Conservation (phyloP, 2,329 filamentous ascomycete species). For the Aspergillus udagawae region DNA sequence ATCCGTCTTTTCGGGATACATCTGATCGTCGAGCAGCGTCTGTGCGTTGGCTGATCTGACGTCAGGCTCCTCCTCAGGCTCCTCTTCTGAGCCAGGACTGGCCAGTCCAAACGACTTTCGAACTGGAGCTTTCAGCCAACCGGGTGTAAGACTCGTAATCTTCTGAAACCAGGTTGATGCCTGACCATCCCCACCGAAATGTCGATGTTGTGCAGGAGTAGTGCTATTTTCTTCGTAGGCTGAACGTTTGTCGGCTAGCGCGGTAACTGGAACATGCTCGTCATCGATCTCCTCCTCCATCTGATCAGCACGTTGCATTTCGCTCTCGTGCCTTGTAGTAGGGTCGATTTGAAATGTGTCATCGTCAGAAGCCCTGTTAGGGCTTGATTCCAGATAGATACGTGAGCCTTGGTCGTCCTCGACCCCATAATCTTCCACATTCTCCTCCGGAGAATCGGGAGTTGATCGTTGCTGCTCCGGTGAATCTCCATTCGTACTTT, state of each 20-base stretch:
- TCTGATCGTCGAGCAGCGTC: slow-evolving; percentile 7
- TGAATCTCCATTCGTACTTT: slow-evolving; percentile 15
- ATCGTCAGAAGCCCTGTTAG: slow-evolving; percentile 19
- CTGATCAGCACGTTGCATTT: slow-evolving; percentile 10
- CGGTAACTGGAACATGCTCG: slow-evolving; percentile 11
- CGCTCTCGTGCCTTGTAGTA: slow-evolving; percentile 18
- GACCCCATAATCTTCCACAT: slow-evolving; percentile 13
- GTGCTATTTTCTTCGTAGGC: slow-evolving; percentile 12
- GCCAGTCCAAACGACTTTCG: slow-evolving; percentile 14
- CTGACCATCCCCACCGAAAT: slow-evolving; percentile 14
- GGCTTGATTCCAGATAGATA: slow-evolving; percentile 22
- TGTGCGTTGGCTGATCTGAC: slow-evolving; percentile 7
- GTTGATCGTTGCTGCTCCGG: slow-evolving; percentile 10
- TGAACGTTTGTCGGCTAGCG: slow-evolving; percentile 11
- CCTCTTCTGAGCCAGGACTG: slow-evolving; percentile 9
- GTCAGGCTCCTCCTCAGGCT: slow-evolving; percentile 15
- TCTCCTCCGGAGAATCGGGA: slow-evolving; percentile 13
- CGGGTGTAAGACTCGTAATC: slow-evolving; percentile 31
- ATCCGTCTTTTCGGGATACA: slow-evolving; percentile 11
- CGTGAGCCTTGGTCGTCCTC: slow-evolving; percentile 19
- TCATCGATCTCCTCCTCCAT: slow-evolving; percentile 8
- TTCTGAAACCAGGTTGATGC: slow-evolving; percentile 37
- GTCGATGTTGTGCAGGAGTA: slow-evolving; percentile 21
- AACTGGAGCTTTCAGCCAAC: slow-evolving; percentile 32
- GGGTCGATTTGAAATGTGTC: slow-evolving; percentile 22